Conservation (phyloP, 345 rosid species). For the Syzygium grande region DNA sequence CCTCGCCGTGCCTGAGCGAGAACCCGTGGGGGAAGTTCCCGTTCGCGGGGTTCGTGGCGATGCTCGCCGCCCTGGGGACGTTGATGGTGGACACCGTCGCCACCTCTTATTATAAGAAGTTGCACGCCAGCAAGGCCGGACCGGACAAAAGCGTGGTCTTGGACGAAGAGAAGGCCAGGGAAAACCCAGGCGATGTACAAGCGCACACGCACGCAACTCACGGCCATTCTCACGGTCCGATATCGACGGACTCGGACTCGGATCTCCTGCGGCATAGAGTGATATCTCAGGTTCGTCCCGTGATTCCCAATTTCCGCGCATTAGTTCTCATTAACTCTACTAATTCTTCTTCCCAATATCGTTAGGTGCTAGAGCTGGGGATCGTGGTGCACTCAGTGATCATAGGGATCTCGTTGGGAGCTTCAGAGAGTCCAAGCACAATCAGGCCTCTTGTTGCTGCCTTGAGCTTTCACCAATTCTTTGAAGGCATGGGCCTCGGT, state of each 20-base stretch:
- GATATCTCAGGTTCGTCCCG: conserved; percentile 21
- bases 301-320: conserved; percentile 15
- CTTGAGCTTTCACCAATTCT: conserved; percentile 68
- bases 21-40: conserved; percentile 77
- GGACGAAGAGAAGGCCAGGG: conserved; percentile 10
- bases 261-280: conserved; percentile 20
- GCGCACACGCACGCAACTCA: conserved; percentile 22
- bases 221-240: conserved; percentile 27
- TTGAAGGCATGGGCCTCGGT: conserved; percentile 76
- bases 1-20: conserved; percentile 39
- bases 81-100: conserved; percentile 60
- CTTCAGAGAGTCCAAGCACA: conserved; percentile 39
- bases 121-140: conserved; percentile 12
- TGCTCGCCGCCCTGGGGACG: conserved; percentile 55
- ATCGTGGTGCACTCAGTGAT: conserved; percentile 66
- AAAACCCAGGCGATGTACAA: conserved; percentile 4
- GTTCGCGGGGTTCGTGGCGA: conserved; percentile 69
- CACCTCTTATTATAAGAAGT: conserved; percentile 27
- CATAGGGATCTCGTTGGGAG: conserved; percentile 60
- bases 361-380: conserved; percentile 60
- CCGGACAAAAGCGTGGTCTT: conserved; percentile 12
- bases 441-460: conserved; percentile 53
- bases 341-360: background rate
- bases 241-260: conserved; percentile 20
- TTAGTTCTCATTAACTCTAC: conserved; percentile 1